Evolutionary conservation across 495 filamentous ascomycete genomes (phyloP).

Genomic region (Jackrogersella multiformis): DNA sequence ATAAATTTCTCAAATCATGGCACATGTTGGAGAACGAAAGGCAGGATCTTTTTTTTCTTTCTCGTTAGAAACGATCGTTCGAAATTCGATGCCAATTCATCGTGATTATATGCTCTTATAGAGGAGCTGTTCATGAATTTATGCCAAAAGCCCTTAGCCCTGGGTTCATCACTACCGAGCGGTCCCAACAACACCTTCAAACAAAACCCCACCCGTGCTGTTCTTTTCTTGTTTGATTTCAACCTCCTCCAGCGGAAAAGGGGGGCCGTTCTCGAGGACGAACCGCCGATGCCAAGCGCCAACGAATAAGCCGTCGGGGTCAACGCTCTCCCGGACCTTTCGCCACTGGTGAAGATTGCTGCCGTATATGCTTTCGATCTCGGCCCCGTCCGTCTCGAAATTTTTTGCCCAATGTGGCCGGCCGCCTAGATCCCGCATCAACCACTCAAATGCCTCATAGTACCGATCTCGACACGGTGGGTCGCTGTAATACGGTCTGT

Average conservation of each 20-base stretch:
- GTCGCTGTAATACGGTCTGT: slow-evolving; percentile 84
- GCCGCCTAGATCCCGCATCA: slow-evolving; percentile 93
- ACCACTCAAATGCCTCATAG: slow-evolving; percentile 93
- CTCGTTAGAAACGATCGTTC: no score
- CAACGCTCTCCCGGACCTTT: slow-evolving; percentile 73
- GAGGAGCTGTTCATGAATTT: background rate
- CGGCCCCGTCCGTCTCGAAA: slow-evolving; percentile 69
- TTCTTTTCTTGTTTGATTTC: slow-evolving; percentile 42
- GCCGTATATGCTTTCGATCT: slow-evolving; percentile 65
- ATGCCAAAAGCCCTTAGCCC: background rate
- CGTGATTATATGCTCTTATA: background rate
- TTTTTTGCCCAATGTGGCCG: slow-evolving; percentile 98
- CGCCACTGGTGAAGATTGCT: slow-evolving; percentile 69
- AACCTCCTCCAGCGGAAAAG: slow-evolving; percentile 53
- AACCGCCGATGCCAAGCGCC: slow-evolving; percentile 86
- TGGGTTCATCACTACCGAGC: slow-evolving; percentile 14
- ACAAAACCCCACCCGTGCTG: slow-evolving; percentile 41
- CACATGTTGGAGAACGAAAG: no score
- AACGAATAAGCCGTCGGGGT: slow-evolving; percentile 90
- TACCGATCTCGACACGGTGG: slow-evolving; percentile 80
- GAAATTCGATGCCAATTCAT: no score
- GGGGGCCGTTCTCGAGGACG: slow-evolving; percentile 61
- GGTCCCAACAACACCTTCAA: slow-evolving; percentile 44
- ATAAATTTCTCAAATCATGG: no score
- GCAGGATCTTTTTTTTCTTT: no score